A percentile compares a stretch with the other conserved stretches of the same genome.
phyloP scores from a whole-genome alignment of 768 basidiomycete species.

The Pleurotus platypus region DNA sequence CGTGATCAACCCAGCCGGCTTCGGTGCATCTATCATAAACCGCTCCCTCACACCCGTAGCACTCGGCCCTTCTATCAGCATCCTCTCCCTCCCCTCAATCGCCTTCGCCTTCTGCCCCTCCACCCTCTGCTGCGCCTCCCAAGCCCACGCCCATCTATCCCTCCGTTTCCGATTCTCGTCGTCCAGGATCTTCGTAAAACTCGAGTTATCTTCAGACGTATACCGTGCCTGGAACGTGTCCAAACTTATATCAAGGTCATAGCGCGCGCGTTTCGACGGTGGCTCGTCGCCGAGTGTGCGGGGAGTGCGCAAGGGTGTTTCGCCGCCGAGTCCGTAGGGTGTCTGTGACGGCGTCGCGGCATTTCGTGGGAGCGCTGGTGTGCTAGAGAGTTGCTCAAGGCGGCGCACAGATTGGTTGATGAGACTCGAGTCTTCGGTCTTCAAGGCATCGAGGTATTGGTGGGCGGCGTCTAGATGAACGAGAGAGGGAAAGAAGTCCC shows the following conservation, averaged over 20 bases:
- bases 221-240: conserved; percentile 89
- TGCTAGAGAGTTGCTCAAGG: conserved; percentile 58
- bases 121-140: conserved; percentile 84
- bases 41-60: conserved; percentile 65
- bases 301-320: conserved; percentile 61
- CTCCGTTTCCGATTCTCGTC: conserved; percentile 82
- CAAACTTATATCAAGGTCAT: conserved; percentile 61
- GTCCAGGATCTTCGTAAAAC: conserved; percentile 89
- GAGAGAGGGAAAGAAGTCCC: conserved; percentile 97
- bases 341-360: conserved; percentile 56
- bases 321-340: conserved; percentile 56
- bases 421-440: conserved; percentile 71
- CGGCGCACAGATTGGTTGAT: conserved; percentile 74
- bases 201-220: conserved; percentile 97
- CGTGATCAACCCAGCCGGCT: conserved; percentile 51
- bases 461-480: conserved; percentile 88
- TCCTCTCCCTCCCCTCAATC: conserved; percentile 63
- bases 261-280: conserved; percentile 52
- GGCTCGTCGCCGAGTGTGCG: conserved; percentile 30
- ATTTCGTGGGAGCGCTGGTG: conserved; percentile 37
- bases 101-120: conserved; percentile 62
- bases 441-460: conserved; percentile 77
- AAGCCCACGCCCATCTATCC: conserved; percentile 90
- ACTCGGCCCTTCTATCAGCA: conserved; percentile 67
- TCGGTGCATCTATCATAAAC: conserved; percentile 60